Evolutionary conservation across 2,329 filamentous ascomycete genomes (phyloP), one percentile per base, ranked within the genome.

Genomic region (Claviceps sp.): DNA sequence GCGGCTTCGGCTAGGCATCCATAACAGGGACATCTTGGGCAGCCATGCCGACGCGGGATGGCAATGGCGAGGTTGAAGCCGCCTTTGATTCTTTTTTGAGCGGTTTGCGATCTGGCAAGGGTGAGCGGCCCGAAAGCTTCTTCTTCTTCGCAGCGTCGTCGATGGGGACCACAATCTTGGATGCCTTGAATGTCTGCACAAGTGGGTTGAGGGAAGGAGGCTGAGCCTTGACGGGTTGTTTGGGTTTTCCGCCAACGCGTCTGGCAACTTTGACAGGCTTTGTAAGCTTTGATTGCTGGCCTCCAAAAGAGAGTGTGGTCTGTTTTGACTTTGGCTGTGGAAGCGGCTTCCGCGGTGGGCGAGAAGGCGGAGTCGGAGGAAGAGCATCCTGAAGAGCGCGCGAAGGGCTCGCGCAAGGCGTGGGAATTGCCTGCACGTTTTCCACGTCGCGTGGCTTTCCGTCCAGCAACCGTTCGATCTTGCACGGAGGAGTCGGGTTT

Each of bases 401-500:
- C 57, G 79, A 79, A 57, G 79, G 79, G 59, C 77, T 83, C 20
- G 78, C 71, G 47, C 67, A 71, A 6, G 79, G 79, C 1, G 79
- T 83, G 3, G 73, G 75, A 38, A 83, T 80, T 47, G 73, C 71
- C 55, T 74, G 68, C 17, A 68, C 61, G 26, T 71, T 68, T 47
- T 72, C 66, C 34, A 70, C 64, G 26, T 66, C 65, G 57, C 68
- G 68, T n/a, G 63, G 59, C 54, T 68, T 70, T 54, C 62, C 60
- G 22, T 67, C 64, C 17, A 55, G 50, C 5, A 58, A 51, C 20
- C 57, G 51, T 37, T 61, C 59, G 52, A 51, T 39, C 48, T 59
- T 52, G 34, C 56, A 52, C 9, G 53, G 49, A 20, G 53, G n/a
- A 26, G 57, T 57, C 63, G 45, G 64, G 45, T 65, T 66, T 22